Evolutionary conservation across 148 eudicot genomes (phyloP).

Genomic region (Chenopodium formosanum): DNA sequence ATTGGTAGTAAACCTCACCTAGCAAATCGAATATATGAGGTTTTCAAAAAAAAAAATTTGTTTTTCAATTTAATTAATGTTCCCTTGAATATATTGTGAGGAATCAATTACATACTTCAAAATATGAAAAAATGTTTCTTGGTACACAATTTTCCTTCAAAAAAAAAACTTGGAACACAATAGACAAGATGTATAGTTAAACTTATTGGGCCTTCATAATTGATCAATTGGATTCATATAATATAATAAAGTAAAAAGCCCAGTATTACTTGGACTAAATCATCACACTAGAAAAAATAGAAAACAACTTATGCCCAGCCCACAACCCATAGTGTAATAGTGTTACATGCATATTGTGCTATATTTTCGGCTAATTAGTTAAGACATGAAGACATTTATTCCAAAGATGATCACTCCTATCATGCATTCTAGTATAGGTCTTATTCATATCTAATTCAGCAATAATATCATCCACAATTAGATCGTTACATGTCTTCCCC

Average conservation of each 20-base stretch:
- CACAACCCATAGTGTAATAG: too few species aligned
- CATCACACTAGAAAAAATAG: too few species aligned
- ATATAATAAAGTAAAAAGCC: not conserved
- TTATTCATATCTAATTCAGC: not conserved
- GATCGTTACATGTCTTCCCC: conserved; percentile 20
- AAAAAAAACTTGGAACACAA: too few species aligned
- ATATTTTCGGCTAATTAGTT: not conserved
- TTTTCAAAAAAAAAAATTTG: too few species aligned
- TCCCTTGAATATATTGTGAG: too few species aligned
- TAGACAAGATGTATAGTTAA: not conserved
- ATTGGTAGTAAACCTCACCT: too few species aligned
- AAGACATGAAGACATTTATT: conserved; percentile 15
- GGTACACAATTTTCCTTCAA: not conserved
- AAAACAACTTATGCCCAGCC: too few species aligned
- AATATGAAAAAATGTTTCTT: not conserved
- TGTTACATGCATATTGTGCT: not conserved
- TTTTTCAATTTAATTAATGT: too few species aligned
- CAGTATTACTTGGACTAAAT: not conserved
- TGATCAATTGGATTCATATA: too few species aligned
- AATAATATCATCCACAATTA: conserved; percentile 5
- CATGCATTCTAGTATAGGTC: not conserved
- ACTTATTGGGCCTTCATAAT: not conserved
- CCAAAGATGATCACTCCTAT: conserved; percentile 24
- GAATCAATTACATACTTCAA: too few species aligned
- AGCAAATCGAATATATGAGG: too few species aligned